Base-by-base conservation (phyloP, 305 asterid species). In the Plantago lanceolata region DNA sequence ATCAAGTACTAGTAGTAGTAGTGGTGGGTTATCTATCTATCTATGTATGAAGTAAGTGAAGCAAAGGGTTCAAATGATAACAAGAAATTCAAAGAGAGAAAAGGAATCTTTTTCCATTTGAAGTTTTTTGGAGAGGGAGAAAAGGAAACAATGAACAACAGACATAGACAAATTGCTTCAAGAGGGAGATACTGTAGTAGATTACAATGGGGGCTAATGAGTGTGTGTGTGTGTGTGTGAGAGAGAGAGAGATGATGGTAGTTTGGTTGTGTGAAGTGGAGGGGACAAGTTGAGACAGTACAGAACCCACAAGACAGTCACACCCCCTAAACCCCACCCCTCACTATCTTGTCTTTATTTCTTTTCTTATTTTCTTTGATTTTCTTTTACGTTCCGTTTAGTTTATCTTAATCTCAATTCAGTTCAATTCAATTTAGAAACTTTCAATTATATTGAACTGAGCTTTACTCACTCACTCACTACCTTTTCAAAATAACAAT, bases 261-360 rank as follows among this genome's bases (percentile, higher is more conserved):
- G 26, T 78, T 12, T 40, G 45, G 45, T 40, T 47, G 50, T 40
- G 84, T 64, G 68, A 71, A 79, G 86, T 86, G 94, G 96, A 82
- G 95, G 96, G 93, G 96, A 86, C 96, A 86, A 85, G 89, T 73
- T 78, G 76, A 79, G 95, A 86, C 94, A 82, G 83, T 85, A 89
- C 95, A 92, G 88, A 85, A 85, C 88, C 93, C 96, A 79, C 89
- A 79, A 40, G 45, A 40, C 45, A 40, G 78, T 75, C 78, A 69
- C 66, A 75, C 63, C 82, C 72, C 72, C n/a, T n/a, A 76, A 75
- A 35, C 7, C 45, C 45, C 45, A 12, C 9, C 82, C 84, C 84
- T 75, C 78, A 57, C 81, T 55, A 73, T 64, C 66, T 61, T 73
- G 66, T 63, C 56, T 63, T 52, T 68, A 68, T 69, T 72, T 72